Evolutionary conservation across 106 monocot genomes (phyloP).

Genomic region (Platanthera zijinensis): DNA sequence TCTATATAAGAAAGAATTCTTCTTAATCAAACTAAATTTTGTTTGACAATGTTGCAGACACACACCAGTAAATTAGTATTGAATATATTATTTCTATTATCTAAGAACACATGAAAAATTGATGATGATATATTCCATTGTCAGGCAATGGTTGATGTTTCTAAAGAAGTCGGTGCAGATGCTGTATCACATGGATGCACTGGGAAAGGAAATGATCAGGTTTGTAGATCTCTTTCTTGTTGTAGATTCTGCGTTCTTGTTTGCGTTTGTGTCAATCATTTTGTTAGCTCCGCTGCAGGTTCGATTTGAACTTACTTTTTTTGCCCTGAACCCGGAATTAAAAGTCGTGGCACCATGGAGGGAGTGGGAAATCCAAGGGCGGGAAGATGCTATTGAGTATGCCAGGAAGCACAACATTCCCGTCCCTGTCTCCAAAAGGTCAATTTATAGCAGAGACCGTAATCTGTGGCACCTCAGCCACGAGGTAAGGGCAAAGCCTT

Average conservation of each 20-base stretch:
- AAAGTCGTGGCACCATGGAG: constrained; percentile 96
- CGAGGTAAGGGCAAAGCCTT: constrained; percentile 44
- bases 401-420: constrained; percentile 88
- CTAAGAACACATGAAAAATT: neutral
- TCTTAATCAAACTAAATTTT: neutral
- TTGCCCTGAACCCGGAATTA: constrained; percentile 82
- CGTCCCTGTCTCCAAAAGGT: constrained; percentile 85
- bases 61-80: neutral
- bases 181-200: constrained; percentile 97
- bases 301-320: constrained; percentile 87
- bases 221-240: constrained; percentile 8
- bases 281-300: constrained; percentile 34
- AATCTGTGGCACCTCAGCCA: constrained; percentile 99
- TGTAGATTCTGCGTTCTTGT: neutral
- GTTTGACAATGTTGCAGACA: neutral
- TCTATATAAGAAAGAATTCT: neutral
- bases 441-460: constrained; percentile 94
- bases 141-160: constrained; percentile 97
- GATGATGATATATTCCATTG: neutral
- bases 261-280: neutral
- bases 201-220: constrained; percentile 99
- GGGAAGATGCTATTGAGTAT: constrained; percentile 97
- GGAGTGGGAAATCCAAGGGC: constrained; percentile 91
- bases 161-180: constrained; percentile 96
- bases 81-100: neutral